Conservation (phyloP, 352 stramenopile species). For the Halophytophthora polymorphica region DNA sequence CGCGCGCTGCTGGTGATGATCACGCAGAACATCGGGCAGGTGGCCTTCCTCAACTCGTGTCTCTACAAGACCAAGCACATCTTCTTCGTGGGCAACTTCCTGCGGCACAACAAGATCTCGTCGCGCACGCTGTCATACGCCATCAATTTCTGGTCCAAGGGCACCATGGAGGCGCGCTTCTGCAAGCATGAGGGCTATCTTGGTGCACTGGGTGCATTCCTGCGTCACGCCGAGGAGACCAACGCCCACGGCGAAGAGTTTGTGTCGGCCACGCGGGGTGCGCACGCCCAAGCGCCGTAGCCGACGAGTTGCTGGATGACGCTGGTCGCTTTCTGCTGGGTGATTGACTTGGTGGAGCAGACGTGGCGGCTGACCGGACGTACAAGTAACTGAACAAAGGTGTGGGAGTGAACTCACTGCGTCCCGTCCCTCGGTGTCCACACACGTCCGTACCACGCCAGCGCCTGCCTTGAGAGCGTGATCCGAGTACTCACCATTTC, state of each 20-base stretch:
- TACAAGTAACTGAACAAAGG: too few species aligned
- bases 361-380: too few species aligned
- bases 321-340: too few species aligned
- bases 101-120: conserved; percentile 97
- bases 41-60: conserved; percentile 98
- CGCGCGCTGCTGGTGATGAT: conserved; percentile 98
- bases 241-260: conserved; percentile 71
- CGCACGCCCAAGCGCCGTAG: neutral
- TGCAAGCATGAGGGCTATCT: conserved; percentile 98
- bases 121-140: conserved; percentile 90
- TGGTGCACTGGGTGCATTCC: conserved; percentile 96
- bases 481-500: too few species aligned
- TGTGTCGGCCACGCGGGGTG: conserved; percentile 31
- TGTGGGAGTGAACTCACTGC: too few species aligned
- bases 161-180: conserved; percentile 90
- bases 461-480: too few species aligned
- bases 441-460: too few species aligned
- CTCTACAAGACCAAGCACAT: conserved; percentile 97
- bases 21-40: conserved; percentile 97
- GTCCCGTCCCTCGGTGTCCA: too few species aligned
- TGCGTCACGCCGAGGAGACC: conserved; percentile 79
- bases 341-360: too few species aligned
- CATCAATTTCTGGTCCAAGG: conserved; percentile 99
- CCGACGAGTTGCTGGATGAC: neutral
- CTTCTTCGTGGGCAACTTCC: conserved; percentile 97